Conservation (phyloP, 768 basidiomycete species). For the Collybia sordida region DNA sequence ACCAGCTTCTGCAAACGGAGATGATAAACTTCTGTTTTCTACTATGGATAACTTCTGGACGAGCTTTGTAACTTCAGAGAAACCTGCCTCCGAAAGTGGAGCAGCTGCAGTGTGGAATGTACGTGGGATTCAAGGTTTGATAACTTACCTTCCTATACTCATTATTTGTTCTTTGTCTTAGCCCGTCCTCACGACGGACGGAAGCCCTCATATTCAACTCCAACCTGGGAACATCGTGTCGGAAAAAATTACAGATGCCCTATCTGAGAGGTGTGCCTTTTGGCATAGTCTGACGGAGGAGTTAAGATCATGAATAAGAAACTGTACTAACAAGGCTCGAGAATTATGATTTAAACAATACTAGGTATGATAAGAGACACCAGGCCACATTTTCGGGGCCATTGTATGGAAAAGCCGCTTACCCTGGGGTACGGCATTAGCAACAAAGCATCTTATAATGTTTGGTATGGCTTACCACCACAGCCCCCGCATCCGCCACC, state of each 20-base stretch:
- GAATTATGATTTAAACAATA: too few species aligned
- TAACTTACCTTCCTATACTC: neutral
- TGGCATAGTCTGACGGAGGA: slow-evolving; percentile 27
- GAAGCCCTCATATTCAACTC: slow-evolving; percentile 28
- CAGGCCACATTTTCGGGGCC: too few species aligned
- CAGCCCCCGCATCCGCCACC: too few species aligned
- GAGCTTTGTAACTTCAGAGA: slow-evolving; percentile 34
- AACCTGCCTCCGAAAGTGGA: slow-evolving; percentile 21
- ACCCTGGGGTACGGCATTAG: too few species aligned
- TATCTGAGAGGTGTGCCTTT: slow-evolving; percentile 25
- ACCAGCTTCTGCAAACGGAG: slow-evolving; percentile 21
- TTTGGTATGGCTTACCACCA: too few species aligned
- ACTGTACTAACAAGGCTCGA: too few species aligned
- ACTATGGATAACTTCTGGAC: slow-evolving; percentile 40
- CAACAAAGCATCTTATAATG: too few species aligned
- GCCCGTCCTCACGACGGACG: slow-evolving; percentile 17
- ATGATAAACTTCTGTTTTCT: slow-evolving; percentile 29
- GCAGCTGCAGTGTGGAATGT: slow-evolving; percentile 27
- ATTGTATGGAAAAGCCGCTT: too few species aligned
- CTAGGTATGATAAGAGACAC: too few species aligned
- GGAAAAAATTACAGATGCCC: slow-evolving; percentile 17
- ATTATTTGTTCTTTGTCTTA: neutral
- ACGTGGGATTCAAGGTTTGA: slow-evolving; percentile 3
- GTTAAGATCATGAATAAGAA: slow-evolving; percentile 15
- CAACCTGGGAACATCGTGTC: slow-evolving; percentile 24